phyloP scores from a whole-genome alignment of 768 basidiomycete genomes.

The Dioszegia crocea region DNA sequence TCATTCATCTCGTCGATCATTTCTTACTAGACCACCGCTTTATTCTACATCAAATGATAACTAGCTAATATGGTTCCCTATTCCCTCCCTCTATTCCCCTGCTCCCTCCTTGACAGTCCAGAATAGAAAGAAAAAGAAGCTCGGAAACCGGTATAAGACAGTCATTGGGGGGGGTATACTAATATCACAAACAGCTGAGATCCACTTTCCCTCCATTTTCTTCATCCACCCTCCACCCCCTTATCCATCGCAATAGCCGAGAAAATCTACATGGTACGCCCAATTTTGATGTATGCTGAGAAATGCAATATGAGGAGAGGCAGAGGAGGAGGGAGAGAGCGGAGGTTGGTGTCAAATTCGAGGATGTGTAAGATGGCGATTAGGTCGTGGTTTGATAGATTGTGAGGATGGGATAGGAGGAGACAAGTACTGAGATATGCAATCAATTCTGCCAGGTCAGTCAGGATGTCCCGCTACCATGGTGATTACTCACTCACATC shows the following conservation, averaged over 20 bases:
- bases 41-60: not conserved
- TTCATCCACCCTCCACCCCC: not conserved
- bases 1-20: not conserved
- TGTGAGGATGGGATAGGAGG: not conserved
- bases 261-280: not conserved
- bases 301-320: not conserved
- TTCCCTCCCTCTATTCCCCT: too few species aligned
- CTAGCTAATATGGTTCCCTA: too few species aligned
- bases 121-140: not conserved
- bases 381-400: not conserved
- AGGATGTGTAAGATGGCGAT: too few species aligned
- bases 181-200: conserved; percentile 7
- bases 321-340: not conserved
- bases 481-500: not conserved
- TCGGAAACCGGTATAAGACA: not conserved
- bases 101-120: not conserved
- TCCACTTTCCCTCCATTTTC: not conserved
- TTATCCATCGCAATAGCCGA: not conserved
- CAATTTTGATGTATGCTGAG: not conserved
- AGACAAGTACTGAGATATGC: too few species aligned
- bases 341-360: not conserved
- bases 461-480: too few species aligned
- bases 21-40: not conserved
- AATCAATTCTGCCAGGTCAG: too few species aligned
- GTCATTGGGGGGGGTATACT: not conserved